Conservation (phyloP, 2,329 filamentous ascomycete genomes). For the Ramichloridium luteum region DNA sequence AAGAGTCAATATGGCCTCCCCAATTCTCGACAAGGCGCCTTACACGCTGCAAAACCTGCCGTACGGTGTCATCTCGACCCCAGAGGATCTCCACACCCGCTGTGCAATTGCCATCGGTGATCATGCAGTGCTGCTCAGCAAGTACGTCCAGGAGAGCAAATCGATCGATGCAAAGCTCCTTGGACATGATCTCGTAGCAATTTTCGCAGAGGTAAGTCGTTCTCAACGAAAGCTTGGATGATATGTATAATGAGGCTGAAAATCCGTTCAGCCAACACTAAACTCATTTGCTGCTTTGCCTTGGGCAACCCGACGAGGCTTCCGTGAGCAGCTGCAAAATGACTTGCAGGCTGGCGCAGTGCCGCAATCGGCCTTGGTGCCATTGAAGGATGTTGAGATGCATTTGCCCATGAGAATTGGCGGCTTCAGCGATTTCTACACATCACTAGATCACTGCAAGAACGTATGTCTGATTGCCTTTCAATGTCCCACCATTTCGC, state of each 20-base stretch:
- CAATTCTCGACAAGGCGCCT: constrained; percentile 15
- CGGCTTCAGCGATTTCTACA: constrained; percentile 49
- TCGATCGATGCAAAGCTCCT: too few species aligned
- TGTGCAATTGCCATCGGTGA: constrained; percentile 22
- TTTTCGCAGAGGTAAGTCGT: constrained; percentile 14
- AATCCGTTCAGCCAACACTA: constrained; percentile 32
- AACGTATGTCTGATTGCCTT: constrained; percentile 36
- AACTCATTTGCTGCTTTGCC: constrained; percentile 40
- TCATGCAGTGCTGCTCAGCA: constrained; percentile 18
- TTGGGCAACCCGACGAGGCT: constrained; percentile 22
- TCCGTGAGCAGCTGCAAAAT: constrained; percentile 32
- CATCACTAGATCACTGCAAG: constrained; percentile 40
- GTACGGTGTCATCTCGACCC: constrained; percentile 21
- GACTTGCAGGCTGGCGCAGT: constrained; percentile 21
- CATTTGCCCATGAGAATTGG: constrained; percentile 45
- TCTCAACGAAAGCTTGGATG: too few species aligned
- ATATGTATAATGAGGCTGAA: too few species aligned
- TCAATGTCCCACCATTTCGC: too few species aligned
- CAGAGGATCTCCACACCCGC: constrained; percentile 14
- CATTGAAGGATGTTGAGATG: constrained; percentile 32
- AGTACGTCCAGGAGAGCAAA: too few species aligned
- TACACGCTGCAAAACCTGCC: constrained; percentile 20
- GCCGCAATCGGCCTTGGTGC: constrained; percentile 19
- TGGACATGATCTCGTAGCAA: too few species aligned
- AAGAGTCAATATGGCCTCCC: constrained; percentile 12